A percentile compares a stretch with the other conserved stretches of the same genome.
Evolutionary conservation across 331 rosid genomes (phyloP).

Genomic region (Malus hybrid): DNA sequence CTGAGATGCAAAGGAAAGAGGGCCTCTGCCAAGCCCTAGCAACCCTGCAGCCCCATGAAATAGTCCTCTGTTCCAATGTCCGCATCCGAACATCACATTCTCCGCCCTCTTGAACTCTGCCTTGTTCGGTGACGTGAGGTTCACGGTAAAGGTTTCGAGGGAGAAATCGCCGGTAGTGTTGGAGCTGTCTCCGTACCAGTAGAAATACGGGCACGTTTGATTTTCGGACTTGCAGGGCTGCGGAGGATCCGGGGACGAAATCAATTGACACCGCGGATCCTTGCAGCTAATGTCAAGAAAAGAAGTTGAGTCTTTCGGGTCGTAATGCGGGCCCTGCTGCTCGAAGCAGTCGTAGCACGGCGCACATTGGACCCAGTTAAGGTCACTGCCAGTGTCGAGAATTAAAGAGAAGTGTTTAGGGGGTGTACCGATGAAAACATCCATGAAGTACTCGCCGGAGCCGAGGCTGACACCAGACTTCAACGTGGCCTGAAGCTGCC

Average conservation of each 20-base stretch:
- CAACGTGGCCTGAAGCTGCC: constrained; percentile 79
- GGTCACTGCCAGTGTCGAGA: constrained; percentile 94
- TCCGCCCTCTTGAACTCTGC: constrained; percentile 50
- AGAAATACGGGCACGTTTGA: constrained; percentile 79
- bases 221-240: constrained; percentile 62
- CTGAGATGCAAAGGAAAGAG: constrained; percentile 91
- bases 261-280: constrained; percentile 60
- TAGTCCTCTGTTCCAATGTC: constrained; percentile 97
- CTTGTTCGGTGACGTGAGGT: constrained; percentile 50
- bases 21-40: constrained; percentile 84
- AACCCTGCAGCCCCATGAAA: constrained; percentile 96
- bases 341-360: constrained; percentile 90
- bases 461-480: constrained; percentile 90
- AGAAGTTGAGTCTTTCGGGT: constrained; percentile 68
- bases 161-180: constrained; percentile 93
- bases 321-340: constrained; percentile 75
- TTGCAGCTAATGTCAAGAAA: constrained; percentile 62
- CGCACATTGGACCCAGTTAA: constrained; percentile 93
- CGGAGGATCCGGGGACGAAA: constrained; percentile 85
- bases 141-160: constrained; percentile 63
- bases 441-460: constrained; percentile 97
- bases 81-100: constrained; percentile 93
- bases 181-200: constrained; percentile 96
- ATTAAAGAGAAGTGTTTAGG: constrained; percentile 82
- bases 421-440: constrained; percentile 90